Base-by-base conservation (phyloP, 1,139 yeast species). In the Fermentozyma sake region DNA sequence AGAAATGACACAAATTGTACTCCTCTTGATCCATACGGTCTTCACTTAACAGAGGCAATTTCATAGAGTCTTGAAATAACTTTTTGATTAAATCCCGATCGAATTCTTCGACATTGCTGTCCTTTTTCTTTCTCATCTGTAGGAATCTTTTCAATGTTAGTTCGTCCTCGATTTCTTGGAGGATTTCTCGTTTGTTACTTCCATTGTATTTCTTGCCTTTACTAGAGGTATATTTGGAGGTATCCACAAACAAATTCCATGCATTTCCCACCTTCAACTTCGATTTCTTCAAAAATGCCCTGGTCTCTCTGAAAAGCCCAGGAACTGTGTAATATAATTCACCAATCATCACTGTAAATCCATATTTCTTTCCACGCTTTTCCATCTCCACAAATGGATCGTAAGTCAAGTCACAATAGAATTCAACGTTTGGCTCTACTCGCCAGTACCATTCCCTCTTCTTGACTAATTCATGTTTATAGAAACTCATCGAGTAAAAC, bases 391-490 rank as follows among this genome's bases (percentile, higher is more conserved):
- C 44, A 49, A 89, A 89, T 12, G 96, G 95, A 55, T 89, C 96
- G 55, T 87, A 86, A 0, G 95, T 82, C 27, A 86, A 58, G 52
- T 87, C 96, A 56, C 97, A 89, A 48, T 68, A 86, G 51, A 84
- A 87, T 38, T 84, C 80, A 23, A 89, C 91, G 39, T 82, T 80
- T 2, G 96, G 96, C 52, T 89, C 96, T 7, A 89, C 86, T 30
- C 96, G 67, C 96, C 96, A 87, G 56, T 86, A 87, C 93, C 95
- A 87, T 35, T 85, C 86, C 32, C 76, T 65, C 34, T 74, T 66
- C 32, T 48, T 60, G 21, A 89, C 79, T 36, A 82, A 51, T 5
- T 81, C 83, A 50, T 87, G 95, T 36, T 76, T 72, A 57, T 74
- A 84, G 47, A 87, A 87, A 34, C 66, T 64, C 1, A 95, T 94